Percentiles rank a stretch among this genome's conserved stretches.
phyloP scores from a whole-genome alignment of 2,329 filamentous ascomycete genomes.

The Fusarium metavorans region DNA sequence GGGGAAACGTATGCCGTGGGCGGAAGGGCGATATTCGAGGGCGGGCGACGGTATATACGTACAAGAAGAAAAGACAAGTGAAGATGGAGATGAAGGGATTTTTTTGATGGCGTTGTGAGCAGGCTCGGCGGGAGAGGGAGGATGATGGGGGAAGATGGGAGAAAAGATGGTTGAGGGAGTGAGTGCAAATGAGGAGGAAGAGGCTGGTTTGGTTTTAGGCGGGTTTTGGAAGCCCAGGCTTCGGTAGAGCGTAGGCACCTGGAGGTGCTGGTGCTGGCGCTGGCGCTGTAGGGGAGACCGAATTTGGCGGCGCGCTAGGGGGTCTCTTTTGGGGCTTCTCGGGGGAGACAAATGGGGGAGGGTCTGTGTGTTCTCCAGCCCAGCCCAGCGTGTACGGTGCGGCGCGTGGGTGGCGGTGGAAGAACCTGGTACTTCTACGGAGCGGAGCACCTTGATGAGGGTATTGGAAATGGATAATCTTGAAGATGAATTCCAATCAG shows the following conservation, averaged over 20 bases:
- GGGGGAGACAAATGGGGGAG: slow-evolving; percentile 27
- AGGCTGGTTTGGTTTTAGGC: slow-evolving; percentile 42
- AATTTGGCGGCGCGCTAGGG: slow-evolving; percentile 37
- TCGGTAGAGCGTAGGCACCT: slow-evolving; percentile 25
- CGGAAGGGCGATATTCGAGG: slow-evolving; percentile 23
- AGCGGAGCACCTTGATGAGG: not conserved
- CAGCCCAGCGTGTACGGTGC: slow-evolving; percentile 5
- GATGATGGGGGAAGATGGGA: slow-evolving; percentile 34
- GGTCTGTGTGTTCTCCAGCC: slow-evolving; percentile 31
- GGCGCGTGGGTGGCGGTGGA: slow-evolving; percentile 38
- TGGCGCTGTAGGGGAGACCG: slow-evolving; percentile 29
- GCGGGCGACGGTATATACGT: slow-evolving; percentile 23
- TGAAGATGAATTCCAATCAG: not conserved
- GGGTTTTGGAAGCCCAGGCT: slow-evolving; percentile 38
- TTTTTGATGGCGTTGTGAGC: slow-evolving; percentile 35
- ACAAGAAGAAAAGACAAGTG: slow-evolving; percentile 27
- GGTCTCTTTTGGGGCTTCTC: slow-evolving; percentile 13
- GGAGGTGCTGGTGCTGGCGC: not conserved
- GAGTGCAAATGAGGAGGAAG: slow-evolving; percentile 23
- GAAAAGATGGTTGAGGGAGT: slow-evolving; percentile 34
- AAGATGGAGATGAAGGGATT: slow-evolving; percentile 33
- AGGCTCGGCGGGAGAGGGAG: slow-evolving; percentile 17
- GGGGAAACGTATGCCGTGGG: slow-evolving; percentile 16
- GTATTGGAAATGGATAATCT: not conserved
- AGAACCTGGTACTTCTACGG: slow-evolving; percentile 9